Evolutionary conservation across 1,284 basidiomycete species (phyloP).

Genomic region (Bjerkandera adusta): DNA sequence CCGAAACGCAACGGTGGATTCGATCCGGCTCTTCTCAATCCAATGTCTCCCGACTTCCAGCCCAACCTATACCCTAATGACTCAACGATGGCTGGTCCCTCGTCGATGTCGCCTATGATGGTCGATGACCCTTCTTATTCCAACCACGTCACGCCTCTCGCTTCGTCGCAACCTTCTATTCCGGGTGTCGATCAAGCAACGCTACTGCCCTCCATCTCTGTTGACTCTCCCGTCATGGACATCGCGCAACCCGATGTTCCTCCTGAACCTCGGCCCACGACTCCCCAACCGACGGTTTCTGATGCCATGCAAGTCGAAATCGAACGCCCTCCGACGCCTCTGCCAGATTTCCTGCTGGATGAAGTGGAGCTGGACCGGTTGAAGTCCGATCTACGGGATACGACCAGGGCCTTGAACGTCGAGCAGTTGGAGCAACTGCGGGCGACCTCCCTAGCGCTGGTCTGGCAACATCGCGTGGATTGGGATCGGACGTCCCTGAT

Average conservation of each 20-base stretch:
- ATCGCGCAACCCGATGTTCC: not conserved
- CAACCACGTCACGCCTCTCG: conserved; percentile 6
- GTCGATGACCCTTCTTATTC: too few relatives aligned
- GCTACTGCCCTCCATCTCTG: not conserved
- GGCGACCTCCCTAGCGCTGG: conserved; percentile 73
- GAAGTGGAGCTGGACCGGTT: conserved; percentile 46
- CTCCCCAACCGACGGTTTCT: conserved; percentile 19
- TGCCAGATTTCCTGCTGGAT: conserved; percentile 67
- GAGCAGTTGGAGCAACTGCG: conserved; percentile 95
- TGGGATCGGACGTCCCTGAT: conserved; percentile 83
- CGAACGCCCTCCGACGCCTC: conserved; percentile 57
- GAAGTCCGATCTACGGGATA: conserved; percentile 41
- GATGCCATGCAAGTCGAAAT: conserved; percentile 46
- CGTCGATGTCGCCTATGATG: conserved; percentile 1
- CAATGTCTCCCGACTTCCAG: conserved; percentile 29
- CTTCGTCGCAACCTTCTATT: too few relatives aligned
- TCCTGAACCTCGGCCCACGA: conserved; percentile 8
- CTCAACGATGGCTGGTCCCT: not conserved
- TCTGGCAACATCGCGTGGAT: conserved; percentile 79
- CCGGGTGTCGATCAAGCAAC: not conserved
- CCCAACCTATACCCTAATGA: not conserved
- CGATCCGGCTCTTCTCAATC: conserved; percentile 56
- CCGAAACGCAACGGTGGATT: conserved; percentile 40
- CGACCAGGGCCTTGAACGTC: conserved; percentile 63
- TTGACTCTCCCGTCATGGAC: not conserved